Evolutionary conservation across 768 basidiomycete genomes (phyloP).

Genomic region (Leucocoprinus birnbaumii): DNA sequence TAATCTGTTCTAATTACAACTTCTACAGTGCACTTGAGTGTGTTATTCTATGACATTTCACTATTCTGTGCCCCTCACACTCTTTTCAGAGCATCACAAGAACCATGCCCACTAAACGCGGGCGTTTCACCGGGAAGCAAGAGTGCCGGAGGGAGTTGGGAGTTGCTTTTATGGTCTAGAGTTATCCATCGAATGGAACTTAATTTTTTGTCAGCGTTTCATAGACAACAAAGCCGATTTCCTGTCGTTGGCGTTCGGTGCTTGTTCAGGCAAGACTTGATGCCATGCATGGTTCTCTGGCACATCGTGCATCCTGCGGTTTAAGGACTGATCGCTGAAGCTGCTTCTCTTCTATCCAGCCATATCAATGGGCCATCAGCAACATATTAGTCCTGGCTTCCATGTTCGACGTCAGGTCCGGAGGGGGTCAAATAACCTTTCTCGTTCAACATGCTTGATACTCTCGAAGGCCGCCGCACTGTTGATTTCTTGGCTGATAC

Average conservation of each 20-base stretch:
- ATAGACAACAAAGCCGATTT: not conserved
- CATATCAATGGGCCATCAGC: not conserved
- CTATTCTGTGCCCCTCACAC: not conserved
- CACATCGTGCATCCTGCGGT: not conserved
- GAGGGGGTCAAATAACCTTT: too few relatives aligned
- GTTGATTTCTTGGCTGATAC: too few relatives aligned
- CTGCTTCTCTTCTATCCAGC: not conserved
- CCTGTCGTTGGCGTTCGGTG: not conserved
- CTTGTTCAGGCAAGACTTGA: conserved; percentile 1
- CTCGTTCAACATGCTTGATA: too few relatives aligned
- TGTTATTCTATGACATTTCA: not conserved
- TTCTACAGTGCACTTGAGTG: conserved; percentile 1
- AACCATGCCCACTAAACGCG: conserved; percentile 72
- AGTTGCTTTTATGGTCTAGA: not conserved
- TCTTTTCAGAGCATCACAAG: conserved; percentile 35
- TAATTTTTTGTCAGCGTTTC: not conserved
- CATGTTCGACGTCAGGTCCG: not conserved
- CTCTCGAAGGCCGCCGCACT: too few relatives aligned
- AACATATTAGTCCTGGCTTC: not conserved
- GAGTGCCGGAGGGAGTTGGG: not conserved
- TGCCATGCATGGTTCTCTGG: not conserved
- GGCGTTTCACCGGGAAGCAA: not conserved
- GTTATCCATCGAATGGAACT: conserved; percentile 3
- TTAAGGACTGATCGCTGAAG: too few relatives aligned
- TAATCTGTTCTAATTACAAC: too few relatives aligned